phyloP scores from a whole-genome alignment of 306 rosid species.

The Castanea mollissima region DNA sequence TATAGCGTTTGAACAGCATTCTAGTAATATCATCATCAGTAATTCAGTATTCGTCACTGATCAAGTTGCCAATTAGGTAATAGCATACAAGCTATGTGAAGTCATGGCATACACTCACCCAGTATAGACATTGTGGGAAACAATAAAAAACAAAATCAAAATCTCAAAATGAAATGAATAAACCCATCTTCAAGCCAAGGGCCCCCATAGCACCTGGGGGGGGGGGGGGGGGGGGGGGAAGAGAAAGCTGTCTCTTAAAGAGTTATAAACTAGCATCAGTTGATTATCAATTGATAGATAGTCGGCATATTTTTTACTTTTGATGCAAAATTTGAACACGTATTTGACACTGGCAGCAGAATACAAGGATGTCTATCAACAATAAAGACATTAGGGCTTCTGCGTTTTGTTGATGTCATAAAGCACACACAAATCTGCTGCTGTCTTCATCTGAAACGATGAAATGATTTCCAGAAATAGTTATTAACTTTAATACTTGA shows the following conservation, averaged over 20 bases:
- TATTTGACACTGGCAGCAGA: not conserved
- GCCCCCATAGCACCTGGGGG: not conserved
- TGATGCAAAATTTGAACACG: not conserved
- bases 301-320: not conserved
- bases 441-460: constrained; percentile 78
- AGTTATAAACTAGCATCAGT: not conserved
- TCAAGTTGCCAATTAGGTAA: not conserved
- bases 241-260: not conserved
- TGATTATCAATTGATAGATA: not conserved
- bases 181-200: not conserved
- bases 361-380: not conserved
- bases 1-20: not conserved
- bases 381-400: constrained; percentile 40
- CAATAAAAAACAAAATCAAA: not conserved
- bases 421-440: constrained; percentile 73
- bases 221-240: not conserved
- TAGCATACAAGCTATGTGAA: not conserved
- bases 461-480: not conserved
- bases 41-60: not conserved
- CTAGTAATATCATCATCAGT: not conserved
- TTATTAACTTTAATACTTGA: not conserved
- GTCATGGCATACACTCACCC: not conserved
- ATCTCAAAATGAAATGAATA: not conserved
- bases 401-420: constrained; percentile 66
- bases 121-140: not conserved